phyloP scores from a whole-genome alignment of 2,329 filamentous ascomycete genomes.

The Aspergillus felis region DNA sequence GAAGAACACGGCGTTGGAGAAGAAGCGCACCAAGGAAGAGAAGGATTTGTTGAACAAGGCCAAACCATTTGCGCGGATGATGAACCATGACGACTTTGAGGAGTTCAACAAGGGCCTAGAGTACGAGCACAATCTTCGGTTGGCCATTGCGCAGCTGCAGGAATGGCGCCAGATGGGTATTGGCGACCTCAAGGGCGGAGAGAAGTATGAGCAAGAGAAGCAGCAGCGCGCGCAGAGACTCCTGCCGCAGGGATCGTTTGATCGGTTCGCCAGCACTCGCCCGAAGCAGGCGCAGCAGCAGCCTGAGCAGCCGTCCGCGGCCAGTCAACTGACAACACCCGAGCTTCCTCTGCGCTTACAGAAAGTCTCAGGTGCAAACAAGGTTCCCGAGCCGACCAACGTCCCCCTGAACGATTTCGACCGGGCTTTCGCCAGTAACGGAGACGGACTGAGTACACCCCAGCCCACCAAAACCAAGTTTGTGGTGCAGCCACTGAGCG shows the following conservation, averaged over 20 bases:
- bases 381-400: slow-evolving; percentile 29
- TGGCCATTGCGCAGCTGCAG: slow-evolving; percentile 85
- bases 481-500: slow-evolving; percentile 47
- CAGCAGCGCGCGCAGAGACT: slow-evolving; percentile 63
- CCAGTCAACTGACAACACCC: slow-evolving; percentile 71
- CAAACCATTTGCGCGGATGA: slow-evolving; percentile 94
- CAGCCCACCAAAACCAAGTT: slow-evolving; percentile 49
- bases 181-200: slow-evolving; percentile 76
- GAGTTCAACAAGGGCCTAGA: slow-evolving; percentile 78
- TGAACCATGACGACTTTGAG: slow-evolving; percentile 90
- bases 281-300: slow-evolving; percentile 64
- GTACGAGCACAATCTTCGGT: slow-evolving; percentile 84
- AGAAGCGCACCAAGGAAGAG: slow-evolving; percentile 95
- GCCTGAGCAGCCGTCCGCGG: slow-evolving; percentile 69
- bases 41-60: slow-evolving; percentile 85
- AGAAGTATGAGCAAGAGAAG: slow-evolving; percentile 92
- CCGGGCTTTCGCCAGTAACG: slow-evolving; percentile 51
- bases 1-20: slow-evolving; percentile 84
- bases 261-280: slow-evolving; percentile 72
- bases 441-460: slow-evolving; percentile 37
- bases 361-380: slow-evolving; percentile 31
- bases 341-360: slow-evolving; percentile 66
- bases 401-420: slow-evolving; percentile 49
- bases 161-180: slow-evolving; percentile 89
- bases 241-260: slow-evolving; percentile 73